Evolutionary conservation across 768 basidiomycete species (phyloP).

Genomic region (Podaxis carcinomalis): DNA sequence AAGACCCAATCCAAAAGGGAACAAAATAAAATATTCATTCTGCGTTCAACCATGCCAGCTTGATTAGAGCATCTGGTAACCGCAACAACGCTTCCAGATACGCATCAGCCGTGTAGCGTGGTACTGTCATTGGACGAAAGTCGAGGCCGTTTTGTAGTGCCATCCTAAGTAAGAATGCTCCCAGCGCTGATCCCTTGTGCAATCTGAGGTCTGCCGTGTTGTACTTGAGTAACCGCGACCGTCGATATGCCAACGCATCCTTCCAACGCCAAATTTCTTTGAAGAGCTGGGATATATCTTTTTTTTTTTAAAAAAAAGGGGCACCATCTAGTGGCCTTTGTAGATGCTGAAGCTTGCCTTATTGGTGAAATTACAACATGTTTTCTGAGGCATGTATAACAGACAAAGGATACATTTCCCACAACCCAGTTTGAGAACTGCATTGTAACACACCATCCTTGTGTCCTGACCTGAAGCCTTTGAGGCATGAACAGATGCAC

Average conservation of each 20-base stretch:
- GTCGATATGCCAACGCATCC: slow-evolving; percentile 91
- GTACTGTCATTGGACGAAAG: slow-evolving; percentile 94
- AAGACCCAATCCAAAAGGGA: background rate
- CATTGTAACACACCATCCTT: too few relatives aligned
- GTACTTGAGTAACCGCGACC: slow-evolving; percentile 87
- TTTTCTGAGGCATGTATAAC: too few relatives aligned
- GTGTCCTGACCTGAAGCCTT: too few relatives aligned
- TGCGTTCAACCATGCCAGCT: slow-evolving; percentile 91
- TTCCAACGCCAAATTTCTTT: slow-evolving; percentile 92
- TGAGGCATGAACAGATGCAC: too few relatives aligned
- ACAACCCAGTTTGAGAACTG: too few relatives aligned
- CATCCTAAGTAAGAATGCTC: slow-evolving; percentile 87
- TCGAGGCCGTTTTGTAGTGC: slow-evolving; percentile 88
- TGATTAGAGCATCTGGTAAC: slow-evolving; percentile 88
- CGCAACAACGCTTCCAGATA: slow-evolving; percentile 70
- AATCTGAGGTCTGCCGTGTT: slow-evolving; percentile 91
- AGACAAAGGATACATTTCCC: too few relatives aligned
- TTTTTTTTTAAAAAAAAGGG: too few relatives aligned
- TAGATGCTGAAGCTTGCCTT: too few relatives aligned
- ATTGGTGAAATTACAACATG: too few relatives aligned
- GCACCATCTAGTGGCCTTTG: too few relatives aligned
- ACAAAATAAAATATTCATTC: slow-evolving; percentile 31
- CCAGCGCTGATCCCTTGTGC: slow-evolving; percentile 85
- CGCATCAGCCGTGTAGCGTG: slow-evolving; percentile 80
- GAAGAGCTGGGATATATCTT: too few relatives aligned